Evolutionary conservation across 2,329 filamentous ascomycete species (phyloP), one percentile per base, ranked within the genome.

Genomic region (Chrysoporthe puriensis): DNA sequence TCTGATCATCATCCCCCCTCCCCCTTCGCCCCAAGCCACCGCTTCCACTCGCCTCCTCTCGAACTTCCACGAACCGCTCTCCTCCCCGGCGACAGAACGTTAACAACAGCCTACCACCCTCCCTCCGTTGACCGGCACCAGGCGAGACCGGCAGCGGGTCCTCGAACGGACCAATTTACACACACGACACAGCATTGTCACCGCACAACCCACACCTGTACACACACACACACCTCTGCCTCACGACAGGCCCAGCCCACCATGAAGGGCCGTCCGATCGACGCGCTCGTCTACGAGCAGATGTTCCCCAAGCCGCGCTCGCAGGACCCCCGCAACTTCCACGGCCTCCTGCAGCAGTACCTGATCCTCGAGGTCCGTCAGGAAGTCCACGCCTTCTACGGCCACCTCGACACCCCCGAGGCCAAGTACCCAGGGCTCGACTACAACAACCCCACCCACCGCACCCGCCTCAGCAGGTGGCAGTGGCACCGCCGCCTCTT

Each of bases 341-440:
- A 88, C 66, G 85, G 85, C 54, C 85, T 94, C 56, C 85, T 94
- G 59, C 87, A 90, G 73, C 87, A 90, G 69, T 86, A 88, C 77
- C 86, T 94, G 61, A 90, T 94, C 62, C 86, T 87, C 71, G 91
- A 94, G 81, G 91, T 94, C 67, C 90, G 91, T 67, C 89, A 91
- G 75, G 91, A 94, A 78, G 92, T 92, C 1, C 87, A 90, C 72
- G 86, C 89, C 63, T 94, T 92, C 80, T 94, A 93, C 78, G 91
- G 91, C 72, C 90, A 92, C 74, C 86, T 94, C 71, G 89, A 92
- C 75, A 93, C 90, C 36, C 87, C 90, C 72, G 91, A 95, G 81
- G 91, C 91, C 72, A 92, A 92, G 73, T 94, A 94, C 72, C 91
- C 91, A 0, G 91, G 91, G 42, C 86, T 95, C 66, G 91, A 95